Base-by-base conservation (phyloP, 352 stramenopile species). In the Pythium vanterpoolii region DNA sequence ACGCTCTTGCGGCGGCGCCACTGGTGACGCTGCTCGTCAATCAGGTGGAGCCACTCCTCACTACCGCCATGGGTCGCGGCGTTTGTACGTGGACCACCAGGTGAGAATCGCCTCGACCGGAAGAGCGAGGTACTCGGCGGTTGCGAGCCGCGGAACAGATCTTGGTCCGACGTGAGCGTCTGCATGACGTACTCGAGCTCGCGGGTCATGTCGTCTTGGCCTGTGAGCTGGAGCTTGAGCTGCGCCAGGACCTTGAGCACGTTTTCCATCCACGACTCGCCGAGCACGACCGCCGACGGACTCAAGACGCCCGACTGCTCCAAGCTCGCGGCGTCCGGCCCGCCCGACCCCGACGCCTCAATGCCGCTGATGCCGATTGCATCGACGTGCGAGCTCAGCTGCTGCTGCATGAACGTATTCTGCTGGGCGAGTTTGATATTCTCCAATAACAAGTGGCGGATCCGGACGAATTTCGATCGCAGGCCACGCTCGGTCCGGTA, bases 211-310 rank as follows among this genome's bases (percentile, higher is more conserved):
- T 73, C 60, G n/a, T 77, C 69, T 24, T 83, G 73, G 24, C 60
- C 71, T 26, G 57, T 57, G 40, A 83, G 58, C 33, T 77, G 71
- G 0, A 76, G 39, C 34, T 83, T 80, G 13, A 90, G 52, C 39
- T 79, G 62, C 26, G 69, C 60, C 9, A 90, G 62, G 28, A 77
- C 79, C 42, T 76, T 76, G 33, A 89, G 75, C 31, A 90, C 77
- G 64, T 86, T 81, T 53, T 87, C 81, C 81, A 90, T 87, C 62
- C 71, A 81, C 52, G 75, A 87, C 38, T 89, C 79, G n/a, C 77
- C 79, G 13, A 83, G 71, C 31, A 60, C 63, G 14, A 57, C 54
- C n/a, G 11, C 43, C 18, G 56, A 64, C 13, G 62, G 55, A 31
- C 52, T 63, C 9, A 52, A 7, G 7, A 23, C 34, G 16, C 53